Evolutionary conservation across 2,329 filamentous ascomycete species (phyloP), one percentile per base, ranked within the genome.

Genomic region (Mycosphaerelloides madeirae): DNA sequence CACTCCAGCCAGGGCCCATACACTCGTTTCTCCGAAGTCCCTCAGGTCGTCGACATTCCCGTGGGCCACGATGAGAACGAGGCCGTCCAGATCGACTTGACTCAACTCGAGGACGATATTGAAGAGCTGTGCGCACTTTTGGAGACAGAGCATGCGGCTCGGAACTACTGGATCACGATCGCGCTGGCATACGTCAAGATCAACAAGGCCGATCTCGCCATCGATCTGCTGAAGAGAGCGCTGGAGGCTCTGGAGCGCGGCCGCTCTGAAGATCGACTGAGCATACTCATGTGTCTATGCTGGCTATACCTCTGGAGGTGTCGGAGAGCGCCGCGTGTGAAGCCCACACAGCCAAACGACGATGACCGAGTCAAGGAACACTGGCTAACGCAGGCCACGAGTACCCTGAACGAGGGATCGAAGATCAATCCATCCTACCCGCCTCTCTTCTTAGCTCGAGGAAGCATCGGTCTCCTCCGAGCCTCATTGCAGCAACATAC

Each of bases 151-250:
- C 83, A 84, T 61, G 90, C 89, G 13, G 85, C 87, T 29, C 89
- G 91, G 60, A 87, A 84, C 41, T 94, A 94, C 57, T 98, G 94
- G 94, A 91, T 98, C 76, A 91, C 88, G n/a, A 93, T 97, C 55
- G 87, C 94, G 32, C 77, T 97, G 47, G 91, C 91, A 37, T 98
- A 98, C 63, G 91, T 93, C 31, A 98, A 97, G 71, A 88, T 95
- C 70, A 83, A 84, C 63, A 95, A 95, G 70, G 80, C 93, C 50
- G 90, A 96, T 63, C 86, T 93, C 70, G 81, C 81, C 40, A 78
- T 85, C 49, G 80, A 84, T 50, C 81, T 85, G 43, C 67, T 85
- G 55, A 80, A 83, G 38, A 85, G 87, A 59, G 88, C 87, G 38
- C 75, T 87, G 56, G 77, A 78, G 49, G 87, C 85, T 57, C 81